Evolutionary conservation across 768 basidiomycete genomes (phyloP).

Genomic region (Russula sp.): DNA sequence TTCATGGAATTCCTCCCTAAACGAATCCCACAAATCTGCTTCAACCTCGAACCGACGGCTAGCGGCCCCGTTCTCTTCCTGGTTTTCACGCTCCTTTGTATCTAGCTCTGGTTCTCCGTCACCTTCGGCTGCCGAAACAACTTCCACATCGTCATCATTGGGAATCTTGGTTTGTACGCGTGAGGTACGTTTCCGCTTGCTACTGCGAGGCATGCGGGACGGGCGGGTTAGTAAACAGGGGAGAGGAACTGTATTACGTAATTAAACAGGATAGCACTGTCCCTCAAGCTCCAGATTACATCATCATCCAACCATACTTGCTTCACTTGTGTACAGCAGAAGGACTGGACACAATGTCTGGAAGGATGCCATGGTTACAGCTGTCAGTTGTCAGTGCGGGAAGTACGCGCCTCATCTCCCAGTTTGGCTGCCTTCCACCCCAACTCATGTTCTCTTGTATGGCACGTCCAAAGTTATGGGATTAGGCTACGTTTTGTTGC

Average conservation of each 20-base stretch:
- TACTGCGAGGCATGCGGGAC: constrained; percentile 7
- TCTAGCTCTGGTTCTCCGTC: constrained; percentile 9
- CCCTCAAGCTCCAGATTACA: neutral
- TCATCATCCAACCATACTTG: neutral
- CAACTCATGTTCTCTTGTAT: neutral
- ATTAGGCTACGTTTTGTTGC: constrained; percentile 32
- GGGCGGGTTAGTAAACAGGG: too few species aligned
- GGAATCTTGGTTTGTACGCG: constrained; percentile 1
- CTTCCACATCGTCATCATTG: neutral
- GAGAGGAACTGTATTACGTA: neutral
- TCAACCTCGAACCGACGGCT: constrained; percentile 5
- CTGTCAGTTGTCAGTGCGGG: constrained; percentile 28
- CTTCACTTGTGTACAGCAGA: too few species aligned
- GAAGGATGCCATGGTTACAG: constrained; percentile 31
- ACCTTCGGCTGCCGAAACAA: neutral
- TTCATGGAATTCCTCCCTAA: constrained; percentile 23
- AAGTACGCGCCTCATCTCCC: constrained; percentile 24
- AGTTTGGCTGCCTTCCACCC: neutral
- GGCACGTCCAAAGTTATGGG: constrained; percentile 28
- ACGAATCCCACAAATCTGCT: constrained; percentile 18
- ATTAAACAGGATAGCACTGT: neutral
- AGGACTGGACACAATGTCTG: constrained; percentile 24
- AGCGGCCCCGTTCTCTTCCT: neutral
- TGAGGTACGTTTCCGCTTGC: constrained; percentile 19
- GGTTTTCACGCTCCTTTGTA: neutral